Evolutionary conservation across 179 eudicot species (phyloP).

Genomic region (Nepenthes alata): DNA sequence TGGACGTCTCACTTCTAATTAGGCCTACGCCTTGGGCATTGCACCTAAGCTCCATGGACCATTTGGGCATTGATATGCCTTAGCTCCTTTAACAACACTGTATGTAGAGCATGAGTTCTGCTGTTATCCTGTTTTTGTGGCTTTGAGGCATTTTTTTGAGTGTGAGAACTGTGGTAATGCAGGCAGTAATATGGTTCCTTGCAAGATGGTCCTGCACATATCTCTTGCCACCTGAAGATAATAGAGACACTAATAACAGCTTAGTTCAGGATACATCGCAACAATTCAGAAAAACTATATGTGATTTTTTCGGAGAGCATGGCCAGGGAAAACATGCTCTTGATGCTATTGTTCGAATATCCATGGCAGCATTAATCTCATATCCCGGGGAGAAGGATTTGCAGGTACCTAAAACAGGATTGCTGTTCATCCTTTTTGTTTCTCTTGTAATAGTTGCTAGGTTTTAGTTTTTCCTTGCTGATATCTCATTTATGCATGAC

Average conservation of each 20-base stretch:
- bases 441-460: too few relatives aligned
- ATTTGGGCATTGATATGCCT: too few relatives aligned
- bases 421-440: neutral
- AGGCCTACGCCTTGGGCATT: too few relatives aligned
- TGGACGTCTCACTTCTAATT: too few relatives aligned
- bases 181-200: conserved; percentile 93
- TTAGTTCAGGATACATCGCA: conserved; percentile 22
- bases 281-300: conserved; percentile 33
- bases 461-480: too few relatives aligned
- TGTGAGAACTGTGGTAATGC: conserved; percentile 6
- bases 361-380: conserved; percentile 53
- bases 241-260: conserved; percentile 12
- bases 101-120: too few relatives aligned
- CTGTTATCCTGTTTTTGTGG: neutral
- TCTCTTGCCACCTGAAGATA: conserved; percentile 51
- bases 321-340: conserved; percentile 62
- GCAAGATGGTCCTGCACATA: conserved; percentile 89
- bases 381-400: conserved; percentile 90
- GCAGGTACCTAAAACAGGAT: conserved; percentile 45
- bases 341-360: conserved; percentile 50
- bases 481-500: too few relatives aligned
- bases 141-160: neutral
- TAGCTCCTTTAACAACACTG: too few relatives aligned
- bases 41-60: too few relatives aligned
- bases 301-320: conserved; percentile 46